phyloP scores from a whole-genome alignment of 805 yeast genomes.

The Starmerella bombi region DNA sequence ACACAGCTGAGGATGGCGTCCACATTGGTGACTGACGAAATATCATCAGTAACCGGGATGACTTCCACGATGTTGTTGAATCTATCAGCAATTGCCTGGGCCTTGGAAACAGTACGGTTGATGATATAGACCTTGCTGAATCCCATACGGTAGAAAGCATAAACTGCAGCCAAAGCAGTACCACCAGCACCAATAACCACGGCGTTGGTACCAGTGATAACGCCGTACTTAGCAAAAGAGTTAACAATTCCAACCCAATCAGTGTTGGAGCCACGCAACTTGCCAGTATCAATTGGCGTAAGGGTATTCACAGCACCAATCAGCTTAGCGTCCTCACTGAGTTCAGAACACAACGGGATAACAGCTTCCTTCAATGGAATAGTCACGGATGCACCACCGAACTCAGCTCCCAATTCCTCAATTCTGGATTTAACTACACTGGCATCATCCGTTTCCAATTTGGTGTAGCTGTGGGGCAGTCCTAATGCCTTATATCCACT shows the following conservation, averaged over 20 bases:
- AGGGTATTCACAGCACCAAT: constrained; percentile 95
- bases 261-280: constrained; percentile 66
- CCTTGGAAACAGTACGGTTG: constrained; percentile 64
- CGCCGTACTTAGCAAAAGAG: constrained; percentile 53
- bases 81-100: constrained; percentile 41
- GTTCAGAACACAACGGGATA: constrained; percentile 47
- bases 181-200: constrained; percentile 95
- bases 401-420: constrained; percentile 33
- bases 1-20: constrained; percentile 28
- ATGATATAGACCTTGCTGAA: constrained; percentile 62
- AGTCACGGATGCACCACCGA: constrained; percentile 94
- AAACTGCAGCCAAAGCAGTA: constrained; percentile 87
- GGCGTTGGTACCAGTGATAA: constrained; percentile 38
- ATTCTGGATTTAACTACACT: constrained; percentile 41
- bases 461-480: constrained; percentile 57
- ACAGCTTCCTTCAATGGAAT: constrained; percentile 84
- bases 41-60: constrained; percentile 41
- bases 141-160: constrained; percentile 69
- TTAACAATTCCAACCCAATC: constrained; percentile 85
- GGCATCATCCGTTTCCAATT: constrained; percentile 56
- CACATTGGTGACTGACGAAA: constrained; percentile 32
- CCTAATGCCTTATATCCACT: constrained; percentile 64
- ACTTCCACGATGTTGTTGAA: constrained; percentile 38
- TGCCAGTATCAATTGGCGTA: constrained; percentile 38
- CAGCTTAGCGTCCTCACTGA: constrained; percentile 61